Base-by-base conservation (phyloP, 2,329 filamentous ascomycete species). In the Penicillium vulpinum region DNA sequence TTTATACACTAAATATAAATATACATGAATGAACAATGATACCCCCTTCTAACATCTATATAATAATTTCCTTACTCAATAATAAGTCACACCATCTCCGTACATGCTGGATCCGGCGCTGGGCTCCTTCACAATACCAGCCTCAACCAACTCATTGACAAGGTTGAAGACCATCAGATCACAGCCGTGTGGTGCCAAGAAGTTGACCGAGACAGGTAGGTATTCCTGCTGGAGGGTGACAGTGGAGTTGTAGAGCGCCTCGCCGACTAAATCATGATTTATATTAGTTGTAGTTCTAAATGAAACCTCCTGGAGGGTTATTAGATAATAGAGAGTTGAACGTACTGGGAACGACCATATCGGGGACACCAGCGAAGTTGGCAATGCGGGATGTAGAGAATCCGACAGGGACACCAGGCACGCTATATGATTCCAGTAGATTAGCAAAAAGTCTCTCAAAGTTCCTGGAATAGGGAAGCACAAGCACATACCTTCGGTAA, bases 111-210 rank as follows among this genome's bases (percentile, higher is more conserved):
- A 33, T 33, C 43, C 43, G 6, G 43, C 4, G 13, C 3, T 15
- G 16, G 43, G 43, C 13, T 46, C 28, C 18, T 46, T 46, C 18
- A 46, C 43, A 15, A 46, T 46, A 33, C 43, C 43, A n/a, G 28
- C 43, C 16, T 33, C 28, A 2, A 46, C 75, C 54, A 87, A 58
- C 40, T 83, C 81, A 48, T 78, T 72, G 2, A 84, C 81, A 48
- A 87, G 67, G 41, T 76, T 78, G 40, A 81, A 82, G 26, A 87
- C 63, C 73, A 87, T 76, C 0, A 82, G 81, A 70, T 88, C 85
- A 59, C 85, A 88, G 0, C 85, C 84, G 60, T 80, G 81, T 0
- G 83, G 81, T 0, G 78, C 84, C 71, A 87, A 72, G 21, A 87
- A 73, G 58, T 84, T 77, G 0, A 86, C 78, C 0, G 82, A 80